These are phyloP conservation scores for Anthostomella pinea DNA, from an alignment of 2,329 filamentous ascomycete genomes.

Conservation along the genomic window DNA sequence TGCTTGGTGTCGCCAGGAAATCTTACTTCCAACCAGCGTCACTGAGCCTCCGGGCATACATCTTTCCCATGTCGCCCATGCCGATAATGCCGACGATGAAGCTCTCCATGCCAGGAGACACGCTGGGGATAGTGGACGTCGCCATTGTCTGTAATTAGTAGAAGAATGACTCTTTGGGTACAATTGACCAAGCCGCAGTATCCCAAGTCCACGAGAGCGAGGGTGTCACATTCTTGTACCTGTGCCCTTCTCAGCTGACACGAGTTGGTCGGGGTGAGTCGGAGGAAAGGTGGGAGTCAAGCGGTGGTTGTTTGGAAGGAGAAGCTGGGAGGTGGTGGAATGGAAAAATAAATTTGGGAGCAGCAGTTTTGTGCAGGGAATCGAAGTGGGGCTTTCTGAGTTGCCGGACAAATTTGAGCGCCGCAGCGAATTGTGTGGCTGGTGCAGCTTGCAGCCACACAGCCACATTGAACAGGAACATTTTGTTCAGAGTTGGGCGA, in stretches of 20 bases:
- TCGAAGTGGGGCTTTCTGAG: too few relatives aligned
- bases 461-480: too few relatives aligned
- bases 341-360: too few relatives aligned
- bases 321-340: too few relatives aligned
- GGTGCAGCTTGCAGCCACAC: too few relatives aligned
- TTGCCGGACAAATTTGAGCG: too few relatives aligned
- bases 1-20: constrained; percentile 5
- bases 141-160: constrained; percentile 22
- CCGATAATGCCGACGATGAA: constrained; percentile 92
- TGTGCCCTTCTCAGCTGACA: background rate
- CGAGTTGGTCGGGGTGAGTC: constrained; percentile 1
- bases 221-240: constrained; percentile 22
- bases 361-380: too few relatives aligned
- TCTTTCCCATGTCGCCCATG: constrained; percentile 99
- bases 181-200: background rate
- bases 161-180: background rate
- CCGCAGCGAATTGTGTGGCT: too few relatives aligned
- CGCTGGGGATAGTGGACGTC: constrained; percentile 13
- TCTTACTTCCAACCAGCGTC: constrained; percentile 94
- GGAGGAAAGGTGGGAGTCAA: background rate
- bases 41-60: constrained; percentile 89
- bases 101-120: constrained; percentile 55
- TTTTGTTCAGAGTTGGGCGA: too few relatives aligned
- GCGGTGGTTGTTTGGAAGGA: too few relatives aligned
- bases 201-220: constrained; percentile 8